phyloP scores from a whole-genome alignment of 768 basidiomycete species.

The Pilatotrama ljubarskyi region DNA sequence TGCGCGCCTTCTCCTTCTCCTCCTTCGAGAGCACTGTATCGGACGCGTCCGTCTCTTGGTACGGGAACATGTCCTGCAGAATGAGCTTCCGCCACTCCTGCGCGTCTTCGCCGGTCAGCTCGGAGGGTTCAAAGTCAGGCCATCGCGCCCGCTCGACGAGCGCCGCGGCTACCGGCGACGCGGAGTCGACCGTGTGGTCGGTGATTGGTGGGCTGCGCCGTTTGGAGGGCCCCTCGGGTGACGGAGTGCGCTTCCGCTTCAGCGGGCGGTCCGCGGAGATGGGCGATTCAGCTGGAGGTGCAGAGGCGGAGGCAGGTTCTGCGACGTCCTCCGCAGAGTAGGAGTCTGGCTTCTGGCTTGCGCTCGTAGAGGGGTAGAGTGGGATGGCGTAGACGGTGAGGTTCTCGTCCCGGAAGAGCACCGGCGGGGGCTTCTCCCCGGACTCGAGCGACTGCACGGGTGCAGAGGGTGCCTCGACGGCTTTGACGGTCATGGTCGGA shows the following conservation, averaged over 20 bases:
- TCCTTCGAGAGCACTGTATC: neutral
- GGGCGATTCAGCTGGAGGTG: neutral
- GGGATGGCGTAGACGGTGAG: slow-evolving; percentile 67
- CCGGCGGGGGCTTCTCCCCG: slow-evolving; percentile 34
- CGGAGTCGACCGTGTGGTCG: neutral
- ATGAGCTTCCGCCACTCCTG: slow-evolving; percentile 57
- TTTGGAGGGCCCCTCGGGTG: slow-evolving; percentile 25
- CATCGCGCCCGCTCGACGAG: slow-evolving; percentile 29
- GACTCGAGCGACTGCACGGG: slow-evolving; percentile 8
- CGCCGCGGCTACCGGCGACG: neutral
- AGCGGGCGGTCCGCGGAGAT: slow-evolving; percentile 2
- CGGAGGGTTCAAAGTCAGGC: slow-evolving; percentile 31
- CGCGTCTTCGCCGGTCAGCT: slow-evolving; percentile 44
- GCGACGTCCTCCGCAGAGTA: neutral
- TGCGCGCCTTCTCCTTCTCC: slow-evolving; percentile 15
- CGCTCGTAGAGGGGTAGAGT: slow-evolving; percentile 27
- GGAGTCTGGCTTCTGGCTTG: neutral
- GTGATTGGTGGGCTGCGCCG: slow-evolving; percentile 13
- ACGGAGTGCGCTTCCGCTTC: slow-evolving; percentile 34
- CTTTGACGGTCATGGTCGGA: slow-evolving; percentile 48
- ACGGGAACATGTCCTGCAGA: slow-evolving; percentile 58
- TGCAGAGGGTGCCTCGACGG: slow-evolving; percentile 42
- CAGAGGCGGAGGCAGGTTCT: neutral
- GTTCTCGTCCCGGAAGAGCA: slow-evolving; percentile 62
- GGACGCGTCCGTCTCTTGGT: slow-evolving; percentile 17